Conservation (phyloP, 148 eudicot species). For the Persicaria maculosa region DNA sequence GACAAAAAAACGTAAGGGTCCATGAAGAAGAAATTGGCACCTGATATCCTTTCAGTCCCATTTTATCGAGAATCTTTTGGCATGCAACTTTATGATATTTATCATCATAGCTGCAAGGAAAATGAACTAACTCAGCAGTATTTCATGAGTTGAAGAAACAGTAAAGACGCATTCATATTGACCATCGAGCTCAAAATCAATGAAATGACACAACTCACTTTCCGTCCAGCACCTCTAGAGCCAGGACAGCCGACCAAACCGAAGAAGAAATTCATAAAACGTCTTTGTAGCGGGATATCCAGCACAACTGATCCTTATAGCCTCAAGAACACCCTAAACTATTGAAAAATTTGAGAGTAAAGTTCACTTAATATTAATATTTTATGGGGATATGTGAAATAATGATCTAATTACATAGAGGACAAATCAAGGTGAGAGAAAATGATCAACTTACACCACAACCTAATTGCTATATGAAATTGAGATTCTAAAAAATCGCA, state of each 20-base stretch:
- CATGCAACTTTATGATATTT: constrained; percentile 95
- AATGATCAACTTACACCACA: constrained; percentile 69
- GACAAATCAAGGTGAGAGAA: background rate
- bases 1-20: background rate
- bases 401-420: constrained; percentile 11
- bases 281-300: constrained; percentile 98
- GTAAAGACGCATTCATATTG: background rate
- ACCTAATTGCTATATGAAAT: constrained; percentile 86
- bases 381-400: background rate
- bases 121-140: constrained; percentile 10
- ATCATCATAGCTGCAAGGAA: constrained; percentile 69
- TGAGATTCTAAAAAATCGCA: constrained; percentile 86
- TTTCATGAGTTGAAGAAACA: background rate
- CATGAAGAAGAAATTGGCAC: constrained; percentile 28
- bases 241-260: constrained; percentile 92
- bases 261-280: constrained; percentile 93
- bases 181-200: background rate
- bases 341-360: background rate
- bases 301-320: constrained; percentile 98
- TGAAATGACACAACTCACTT: constrained; percentile 26
- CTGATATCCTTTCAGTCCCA: constrained; percentile 97
- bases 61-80: constrained; percentile 76
- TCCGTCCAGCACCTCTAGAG: constrained; percentile 84
- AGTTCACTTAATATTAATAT: background rate
- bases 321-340: constrained; percentile 90